These are phyloP conservation scores for Talaromyces piceae DNA, from an alignment of 2,329 filamentous ascomycete genomes.

Conservation along the genomic window DNA sequence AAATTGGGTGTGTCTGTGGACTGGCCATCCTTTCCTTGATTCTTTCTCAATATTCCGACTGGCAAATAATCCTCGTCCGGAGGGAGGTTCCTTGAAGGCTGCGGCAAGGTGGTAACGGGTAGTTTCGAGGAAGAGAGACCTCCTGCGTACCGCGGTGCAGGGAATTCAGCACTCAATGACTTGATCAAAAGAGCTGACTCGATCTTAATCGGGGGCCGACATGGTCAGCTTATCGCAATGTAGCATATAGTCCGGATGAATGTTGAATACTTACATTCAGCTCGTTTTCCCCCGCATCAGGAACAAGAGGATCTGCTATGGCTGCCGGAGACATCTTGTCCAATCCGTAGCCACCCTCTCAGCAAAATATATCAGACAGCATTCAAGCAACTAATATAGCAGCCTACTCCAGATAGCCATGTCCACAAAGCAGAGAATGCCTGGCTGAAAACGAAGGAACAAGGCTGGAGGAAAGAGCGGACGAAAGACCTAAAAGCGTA, in stretches of 20 bases:
- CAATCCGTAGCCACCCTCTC: not conserved
- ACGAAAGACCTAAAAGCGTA: no score
- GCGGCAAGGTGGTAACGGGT: not conserved
- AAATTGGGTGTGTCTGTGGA: constrained; percentile 8
- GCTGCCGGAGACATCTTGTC: constrained; percentile 4
- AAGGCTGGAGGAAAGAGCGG: not conserved
- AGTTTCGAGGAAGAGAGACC: not conserved
- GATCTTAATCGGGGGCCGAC: not conserved
- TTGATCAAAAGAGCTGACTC: not conserved
- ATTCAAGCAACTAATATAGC: not conserved
- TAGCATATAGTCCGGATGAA: constrained; percentile 8
- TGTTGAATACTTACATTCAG: constrained; percentile 2
- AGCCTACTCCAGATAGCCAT: not conserved
- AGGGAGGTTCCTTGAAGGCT: constrained; percentile 9
- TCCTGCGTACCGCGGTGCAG: not conserved
- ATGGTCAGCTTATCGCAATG: not conserved
- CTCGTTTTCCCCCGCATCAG: constrained; percentile 5
- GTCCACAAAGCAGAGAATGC: not conserved
- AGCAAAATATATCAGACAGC: not conserved
- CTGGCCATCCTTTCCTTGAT: not conserved
- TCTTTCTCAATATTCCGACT: constrained; percentile 24
- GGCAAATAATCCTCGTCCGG: constrained; percentile 19
- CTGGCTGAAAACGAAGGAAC: not conserved
- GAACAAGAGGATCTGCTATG: not conserved
- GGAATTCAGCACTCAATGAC: not conserved